Evolutionary conservation across 768 basidiomycete genomes (phyloP), one percentile per base, ranked within the genome.

Genomic region (Mycena chlorophos): DNA sequence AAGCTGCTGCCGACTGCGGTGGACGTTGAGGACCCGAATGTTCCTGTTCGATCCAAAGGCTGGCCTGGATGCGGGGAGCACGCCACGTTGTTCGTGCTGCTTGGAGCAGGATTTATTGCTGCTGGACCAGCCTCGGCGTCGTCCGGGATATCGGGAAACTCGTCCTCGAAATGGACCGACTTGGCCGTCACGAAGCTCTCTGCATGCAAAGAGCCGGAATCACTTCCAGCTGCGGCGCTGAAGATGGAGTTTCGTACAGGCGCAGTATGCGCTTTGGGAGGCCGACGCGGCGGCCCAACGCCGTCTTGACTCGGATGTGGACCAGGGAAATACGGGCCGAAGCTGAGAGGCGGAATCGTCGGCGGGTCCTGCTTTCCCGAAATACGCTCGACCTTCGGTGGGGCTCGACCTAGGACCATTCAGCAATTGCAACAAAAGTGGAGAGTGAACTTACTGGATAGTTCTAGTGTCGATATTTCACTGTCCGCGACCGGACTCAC

Each of bases 141-240:
- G 8, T 38, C 10, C 20, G 54, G 48, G 23, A 48, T 37, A 10
- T 49, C 34, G 3, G 46, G 5, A 6, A 12, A 22, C 5, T 49
- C 54, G 20, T 29, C n/a, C 16, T 28, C 37, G n/a, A 45, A 20
- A 16, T 51, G 60, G 13, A 55, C 14, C 14, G 60, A 61, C 19
- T 55, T 49, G n/a, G 60, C 60, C 16, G 60, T 62, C 31, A 62
- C 56, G 42, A 62, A 62, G 51, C 60, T 62, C 42, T 57, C 60
- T 1, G 60, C 60, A 26, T 62, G 60, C 37, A 62, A 38, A 16
- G 60, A 62, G 31, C 56, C 60, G 19, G 16, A 55, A 48, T 56
- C 58, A 40, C 55, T 60, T 12, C 28, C 17, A 17, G 56, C 23
- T n/a, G n/a, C n/a, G 1, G 49, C 53, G 31, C 27, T 49, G 22